phyloP scores from a whole-genome alignment of 257 asterid species.

The Ilex aquifolium region DNA sequence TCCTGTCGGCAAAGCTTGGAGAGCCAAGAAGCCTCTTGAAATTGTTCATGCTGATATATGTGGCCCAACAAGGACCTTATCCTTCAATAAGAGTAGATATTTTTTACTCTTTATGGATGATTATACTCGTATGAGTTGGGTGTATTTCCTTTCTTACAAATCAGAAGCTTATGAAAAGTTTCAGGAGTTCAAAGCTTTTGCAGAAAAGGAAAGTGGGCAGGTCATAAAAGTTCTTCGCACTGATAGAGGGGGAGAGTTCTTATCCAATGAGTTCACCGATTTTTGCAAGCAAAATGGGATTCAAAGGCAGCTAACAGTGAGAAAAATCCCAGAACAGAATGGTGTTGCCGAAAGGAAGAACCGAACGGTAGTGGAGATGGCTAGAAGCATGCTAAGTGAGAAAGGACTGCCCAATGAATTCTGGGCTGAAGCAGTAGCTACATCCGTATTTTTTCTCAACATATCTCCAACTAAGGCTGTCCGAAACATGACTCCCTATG shows the following conservation, averaged over 20 bases:
- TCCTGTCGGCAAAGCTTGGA: too few relatives aligned
- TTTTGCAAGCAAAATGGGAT: background rate
- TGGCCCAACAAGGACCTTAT: constrained; percentile 1
- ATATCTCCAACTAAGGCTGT: background rate
- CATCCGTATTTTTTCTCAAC: background rate
- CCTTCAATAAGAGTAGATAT: background rate
- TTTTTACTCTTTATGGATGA: too few relatives aligned
- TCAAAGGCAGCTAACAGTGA: background rate
- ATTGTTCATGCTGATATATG: background rate
- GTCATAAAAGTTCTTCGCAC: background rate
- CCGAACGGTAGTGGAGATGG: background rate
- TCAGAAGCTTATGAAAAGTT: background rate
- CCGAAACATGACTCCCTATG: background rate
- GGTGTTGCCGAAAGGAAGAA: constrained; percentile 1
- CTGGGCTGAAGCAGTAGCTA: background rate
- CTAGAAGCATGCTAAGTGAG: background rate
- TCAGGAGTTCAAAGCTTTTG: background rate
- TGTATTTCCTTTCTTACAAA: background rate
- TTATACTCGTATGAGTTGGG: background rate
- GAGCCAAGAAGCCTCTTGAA: too few relatives aligned
- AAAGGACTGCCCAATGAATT: background rate
- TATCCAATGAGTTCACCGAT: background rate
- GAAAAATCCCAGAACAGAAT: background rate
- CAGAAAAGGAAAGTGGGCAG: background rate
- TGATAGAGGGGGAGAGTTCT: background rate